Percentiles rank a stretch among this genome's conserved stretches.
Conservation (phyloP, 305 asterid genomes). For the Fraxinus albicans region DNA sequence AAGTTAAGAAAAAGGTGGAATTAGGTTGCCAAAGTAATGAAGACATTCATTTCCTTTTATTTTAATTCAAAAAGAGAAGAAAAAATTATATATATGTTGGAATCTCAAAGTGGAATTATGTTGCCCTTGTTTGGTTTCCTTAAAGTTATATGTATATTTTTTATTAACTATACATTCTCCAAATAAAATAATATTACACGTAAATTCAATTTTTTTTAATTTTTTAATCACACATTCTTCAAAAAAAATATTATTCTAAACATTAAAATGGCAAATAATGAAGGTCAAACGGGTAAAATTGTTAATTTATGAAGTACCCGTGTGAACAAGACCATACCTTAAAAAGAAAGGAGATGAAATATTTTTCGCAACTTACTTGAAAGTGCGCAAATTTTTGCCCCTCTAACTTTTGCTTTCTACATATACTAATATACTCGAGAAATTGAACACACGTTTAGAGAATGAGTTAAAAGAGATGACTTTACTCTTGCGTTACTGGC, state of each 20-base stretch:
- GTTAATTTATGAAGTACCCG: not conserved
- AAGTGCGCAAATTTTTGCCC: not conserved
- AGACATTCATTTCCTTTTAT: constrained; percentile 50
- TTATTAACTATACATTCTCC: too few species aligned
- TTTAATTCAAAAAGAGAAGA: not conserved
- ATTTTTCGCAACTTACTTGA: not conserved
- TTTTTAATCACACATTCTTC: too few species aligned
- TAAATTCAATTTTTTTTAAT: too few species aligned
- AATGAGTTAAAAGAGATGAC: not conserved
- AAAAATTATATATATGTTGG: not conserved
- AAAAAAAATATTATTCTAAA: too few species aligned
- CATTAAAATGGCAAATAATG: not conserved
- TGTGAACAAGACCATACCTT: not conserved
- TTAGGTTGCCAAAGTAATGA: constrained; percentile 93
- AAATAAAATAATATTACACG: too few species aligned
- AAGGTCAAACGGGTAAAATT: not conserved
- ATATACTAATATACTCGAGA: not conserved
- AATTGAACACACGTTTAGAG: not conserved
- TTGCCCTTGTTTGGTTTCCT: too few species aligned
- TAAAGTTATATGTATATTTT: too few species aligned
- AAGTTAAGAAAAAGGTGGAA: constrained; percentile 86
- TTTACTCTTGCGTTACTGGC: not conserved
- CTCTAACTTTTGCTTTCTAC: not conserved
- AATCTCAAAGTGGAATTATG: too few species aligned
- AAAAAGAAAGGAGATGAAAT: not conserved